Evolutionary conservation across 2,329 filamentous ascomycete genomes (phyloP), one percentile per base, ranked within the genome.

Genomic region (Sarocladium oryzae): DNA sequence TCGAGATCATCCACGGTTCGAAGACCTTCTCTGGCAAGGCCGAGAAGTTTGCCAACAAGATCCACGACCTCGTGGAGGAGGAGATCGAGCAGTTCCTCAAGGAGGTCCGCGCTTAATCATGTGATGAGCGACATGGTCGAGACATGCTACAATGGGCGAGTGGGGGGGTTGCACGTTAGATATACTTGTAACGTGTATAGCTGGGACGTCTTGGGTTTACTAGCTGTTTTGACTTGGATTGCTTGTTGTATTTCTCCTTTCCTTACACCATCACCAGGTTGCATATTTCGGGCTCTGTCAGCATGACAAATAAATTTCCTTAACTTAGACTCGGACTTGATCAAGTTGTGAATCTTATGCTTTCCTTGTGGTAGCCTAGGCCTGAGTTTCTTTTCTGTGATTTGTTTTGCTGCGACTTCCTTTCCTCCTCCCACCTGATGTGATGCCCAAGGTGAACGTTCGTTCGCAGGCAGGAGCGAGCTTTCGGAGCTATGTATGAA

Each of bases 1-100:
- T 74, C 61, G 75, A 81, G 67, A 69, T 83, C 50, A 69, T 75
- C 57, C 74, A 51, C 5, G 28, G 30, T 24, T 72, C 75, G 56
- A 75, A 80, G 62, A 64, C 71, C 26, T 63, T 81, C 54, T 69
- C 74, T 51, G 69, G 66, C 61, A 80, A 83, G 74, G 78, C 77
- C 20, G 76, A 81, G 69, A 76, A 82, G 73, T 67, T 85, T 56
- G 76, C 79, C 56, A 72, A 80, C 70, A 82, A 82, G 76, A 78
- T 85, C 58, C 77, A 82, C 61, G 70, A 81, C 56, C 65, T 82
- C 32, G 76, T 85, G 49, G 78, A 84, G 21, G 73, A 80, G 66
- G 79, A 84, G 71, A 69, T 84, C 41, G 69, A 78, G 66, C 72
- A 78, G 62, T 79, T 85, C 61, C 69, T 82, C 51, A 71, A 77